Conservation (phyloP, 805 yeast genomes). For the Wickerhamomyces pijperi region DNA sequence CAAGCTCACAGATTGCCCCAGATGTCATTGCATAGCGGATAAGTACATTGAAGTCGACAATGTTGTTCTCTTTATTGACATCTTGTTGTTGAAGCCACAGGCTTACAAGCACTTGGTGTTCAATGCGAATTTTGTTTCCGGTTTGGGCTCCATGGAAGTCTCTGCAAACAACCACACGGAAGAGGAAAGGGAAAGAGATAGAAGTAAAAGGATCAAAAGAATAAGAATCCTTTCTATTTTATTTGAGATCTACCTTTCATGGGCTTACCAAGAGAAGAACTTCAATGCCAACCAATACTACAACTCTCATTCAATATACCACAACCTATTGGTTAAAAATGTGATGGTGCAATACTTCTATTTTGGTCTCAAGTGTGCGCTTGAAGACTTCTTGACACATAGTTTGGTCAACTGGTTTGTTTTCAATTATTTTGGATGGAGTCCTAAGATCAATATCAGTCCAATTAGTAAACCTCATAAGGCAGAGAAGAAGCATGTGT, state of each 20-base stretch:
- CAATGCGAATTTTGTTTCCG: constrained; percentile 30
- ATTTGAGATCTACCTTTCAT: constrained; percentile 80
- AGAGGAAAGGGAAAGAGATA: background rate
- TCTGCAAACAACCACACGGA: constrained; percentile 1
- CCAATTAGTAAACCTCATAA: constrained; percentile 1
- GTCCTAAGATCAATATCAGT: constrained; percentile 4
- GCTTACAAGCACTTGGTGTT: constrained; percentile 82
- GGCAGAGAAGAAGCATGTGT: constrained; percentile 3
- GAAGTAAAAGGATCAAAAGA: constrained; percentile 23
- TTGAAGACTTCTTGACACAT: constrained; percentile 34
- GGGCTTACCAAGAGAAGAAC: constrained; percentile 82
- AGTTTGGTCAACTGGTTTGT: constrained; percentile 22
- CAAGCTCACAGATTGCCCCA: constrained; percentile 62
- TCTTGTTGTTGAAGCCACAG: constrained; percentile 73
- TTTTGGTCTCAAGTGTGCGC: constrained; percentile 41
- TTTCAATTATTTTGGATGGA: constrained; percentile 20
- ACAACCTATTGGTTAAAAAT: constrained; percentile 21
- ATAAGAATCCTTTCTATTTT: constrained; percentile 53
- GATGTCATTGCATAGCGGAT: constrained; percentile 71
- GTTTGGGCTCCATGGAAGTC: constrained; percentile 14
- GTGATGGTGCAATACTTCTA: constrained; percentile 41
- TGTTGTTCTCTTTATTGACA: constrained; percentile 74
- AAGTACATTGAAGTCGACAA: constrained; percentile 85
- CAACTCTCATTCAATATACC: constrained; percentile 19
- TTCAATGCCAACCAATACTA: constrained; percentile 13